phyloP scores from a whole-genome alignment of 1,139 yeast species.

The Zygotorulaspora mrakii region DNA sequence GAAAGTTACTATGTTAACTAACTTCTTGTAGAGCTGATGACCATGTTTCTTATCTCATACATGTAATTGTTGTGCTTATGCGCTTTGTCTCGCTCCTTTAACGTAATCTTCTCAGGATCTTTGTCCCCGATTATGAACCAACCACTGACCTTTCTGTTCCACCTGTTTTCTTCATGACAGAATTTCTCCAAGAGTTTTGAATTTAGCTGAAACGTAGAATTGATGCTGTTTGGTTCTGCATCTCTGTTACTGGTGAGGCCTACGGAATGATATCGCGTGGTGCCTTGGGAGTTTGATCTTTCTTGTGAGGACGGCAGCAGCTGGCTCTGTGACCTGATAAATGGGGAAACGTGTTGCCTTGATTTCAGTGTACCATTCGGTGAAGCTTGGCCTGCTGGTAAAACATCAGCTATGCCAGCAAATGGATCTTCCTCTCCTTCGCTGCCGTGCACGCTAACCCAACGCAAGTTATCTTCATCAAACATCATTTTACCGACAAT shows the following conservation, averaged over 20 bases:
- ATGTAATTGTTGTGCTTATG: conserved; percentile 24
- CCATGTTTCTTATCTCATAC: conserved; percentile 38
- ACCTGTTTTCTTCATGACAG: conserved; percentile 36
- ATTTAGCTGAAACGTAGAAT: conserved; percentile 26
- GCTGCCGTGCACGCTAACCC: conserved; percentile 43
- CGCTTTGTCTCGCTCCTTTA: conserved; percentile 14
- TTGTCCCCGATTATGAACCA: conserved; percentile 31
- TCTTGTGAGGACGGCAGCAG: conserved; percentile 16
- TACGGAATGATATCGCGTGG: conserved; percentile 26
- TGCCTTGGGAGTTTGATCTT: conserved; percentile 14
- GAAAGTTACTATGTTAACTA: conserved; percentile 2
- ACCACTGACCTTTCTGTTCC: conserved; percentile 33
- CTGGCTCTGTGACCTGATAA: conserved; percentile 27
- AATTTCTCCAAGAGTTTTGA: conserved; percentile 31
- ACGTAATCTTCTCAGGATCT: conserved; percentile 9
- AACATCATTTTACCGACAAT: conserved; percentile 51
- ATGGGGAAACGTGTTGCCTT: conserved; percentile 20
- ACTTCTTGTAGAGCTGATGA: conserved; percentile 32
- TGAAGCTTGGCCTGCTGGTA: conserved; percentile 13
- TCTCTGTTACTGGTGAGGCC: conserved; percentile 12
- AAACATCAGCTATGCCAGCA: conserved; percentile 34
- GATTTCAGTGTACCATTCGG: conserved; percentile 8
- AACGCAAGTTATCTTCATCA: conserved; percentile 51
- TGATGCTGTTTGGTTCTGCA: conserved; percentile 6
- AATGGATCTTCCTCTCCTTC: conserved; percentile 42